These are phyloP conservation scores for Didymella lethalis DNA, from an alignment of 2,329 filamentous ascomycete genomes.

Conservation along the genomic window DNA sequence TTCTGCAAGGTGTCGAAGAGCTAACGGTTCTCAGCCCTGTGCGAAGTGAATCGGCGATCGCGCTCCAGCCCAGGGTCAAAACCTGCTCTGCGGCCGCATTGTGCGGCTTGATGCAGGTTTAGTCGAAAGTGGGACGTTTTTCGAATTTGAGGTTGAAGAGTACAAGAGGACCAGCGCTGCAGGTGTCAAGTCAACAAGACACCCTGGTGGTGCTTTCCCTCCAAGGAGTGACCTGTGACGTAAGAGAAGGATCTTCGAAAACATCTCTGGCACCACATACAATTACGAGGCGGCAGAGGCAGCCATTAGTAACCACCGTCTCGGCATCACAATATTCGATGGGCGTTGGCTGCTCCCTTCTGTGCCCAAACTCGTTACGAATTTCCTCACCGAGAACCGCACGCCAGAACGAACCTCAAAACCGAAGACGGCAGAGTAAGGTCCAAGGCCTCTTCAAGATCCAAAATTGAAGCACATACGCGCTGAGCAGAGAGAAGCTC, in stretches of 20 bases:
- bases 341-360: background rate
- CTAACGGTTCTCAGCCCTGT: slow-evolving; percentile 10
- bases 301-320: background rate
- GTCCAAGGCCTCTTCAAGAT: background rate
- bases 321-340: background rate
- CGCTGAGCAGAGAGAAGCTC: background rate
- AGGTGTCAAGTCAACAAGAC: slow-evolving; percentile 2
- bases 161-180: slow-evolving; percentile 11
- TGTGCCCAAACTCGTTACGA: background rate
- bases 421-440: background rate
- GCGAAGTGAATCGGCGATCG: slow-evolving; percentile 26
- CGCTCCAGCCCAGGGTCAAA: slow-evolving; percentile 23
- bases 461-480: background rate
- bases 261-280: background rate
- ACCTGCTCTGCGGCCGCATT: slow-evolving; percentile 12
- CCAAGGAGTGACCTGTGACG: slow-evolving; percentile 11
- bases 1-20: slow-evolving; percentile 3
- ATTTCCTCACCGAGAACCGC: background rate
- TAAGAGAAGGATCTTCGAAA: slow-evolving; percentile 6
- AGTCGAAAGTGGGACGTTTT: slow-evolving; percentile 20
- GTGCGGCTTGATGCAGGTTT: slow-evolving; percentile 18
- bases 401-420: background rate
- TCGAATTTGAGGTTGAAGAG: slow-evolving; percentile 3
- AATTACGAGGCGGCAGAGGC: background rate
- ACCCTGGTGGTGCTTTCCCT: slow-evolving; percentile 17